phyloP scores from a whole-genome alignment of 768 basidiomycete genomes.

The Mycena venus region DNA sequence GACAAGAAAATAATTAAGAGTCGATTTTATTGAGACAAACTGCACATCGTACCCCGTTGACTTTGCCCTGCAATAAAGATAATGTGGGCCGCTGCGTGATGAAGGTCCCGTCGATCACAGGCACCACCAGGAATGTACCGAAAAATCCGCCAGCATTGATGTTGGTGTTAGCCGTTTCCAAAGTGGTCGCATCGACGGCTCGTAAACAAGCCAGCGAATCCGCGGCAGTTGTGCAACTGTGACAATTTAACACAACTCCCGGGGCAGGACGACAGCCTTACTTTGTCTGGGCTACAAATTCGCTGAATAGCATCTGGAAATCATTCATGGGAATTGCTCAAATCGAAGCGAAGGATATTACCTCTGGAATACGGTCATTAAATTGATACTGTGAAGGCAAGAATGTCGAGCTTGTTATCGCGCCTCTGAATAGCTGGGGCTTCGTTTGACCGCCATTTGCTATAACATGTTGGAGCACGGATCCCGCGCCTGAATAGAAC shows the following conservation, averaged over 20 bases:
- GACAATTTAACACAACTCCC: neutral
- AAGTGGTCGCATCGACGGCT: constrained; percentile 37
- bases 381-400: constrained; percentile 50
- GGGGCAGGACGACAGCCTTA: neutral
- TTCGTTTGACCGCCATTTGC: constrained; percentile 48
- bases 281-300: constrained; percentile 39
- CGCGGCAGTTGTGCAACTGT: constrained; percentile 38
- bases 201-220: constrained; percentile 49
- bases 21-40: neutral
- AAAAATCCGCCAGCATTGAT: constrained; percentile 40
- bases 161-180: constrained; percentile 36
- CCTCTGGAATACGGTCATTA: constrained; percentile 45
- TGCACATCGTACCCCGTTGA: constrained; percentile 46
- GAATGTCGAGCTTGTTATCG: constrained; percentile 50
- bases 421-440: constrained; percentile 46
- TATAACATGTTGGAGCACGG: constrained; percentile 49
- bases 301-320: constrained; percentile 12
- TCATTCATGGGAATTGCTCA: neutral
- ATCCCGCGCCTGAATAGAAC: constrained; percentile 43
- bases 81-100: constrained; percentile 49
- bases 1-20: neutral
- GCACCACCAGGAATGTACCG: constrained; percentile 42
- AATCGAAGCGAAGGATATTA: neutral
- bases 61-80: constrained; percentile 41
- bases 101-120: constrained; percentile 50